A percentile compares a stretch with the other conserved stretches of the same genome.
phyloP scores from a whole-genome alignment of 441 rosid genomes.

The Croton setiger region DNA sequence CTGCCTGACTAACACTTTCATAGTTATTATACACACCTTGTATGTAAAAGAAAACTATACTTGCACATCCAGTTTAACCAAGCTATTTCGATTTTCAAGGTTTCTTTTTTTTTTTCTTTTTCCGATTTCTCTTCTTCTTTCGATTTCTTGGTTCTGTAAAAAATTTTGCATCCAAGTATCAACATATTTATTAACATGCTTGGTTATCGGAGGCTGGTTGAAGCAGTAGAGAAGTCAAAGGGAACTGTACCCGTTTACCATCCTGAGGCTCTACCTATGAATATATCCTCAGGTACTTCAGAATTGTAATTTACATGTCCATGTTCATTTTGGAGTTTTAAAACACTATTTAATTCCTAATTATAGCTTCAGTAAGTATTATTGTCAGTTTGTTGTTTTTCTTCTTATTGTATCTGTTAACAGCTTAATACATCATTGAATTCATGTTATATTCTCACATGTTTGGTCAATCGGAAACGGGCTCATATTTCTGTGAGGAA shows the following conservation, averaged over 20 bases:
- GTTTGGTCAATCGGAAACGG: constrained; percentile 88
- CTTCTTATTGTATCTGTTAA: constrained; percentile 24
- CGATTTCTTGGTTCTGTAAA: too few relatives aligned
- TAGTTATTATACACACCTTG: too few relatives aligned
- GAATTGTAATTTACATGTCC: constrained; percentile 21
- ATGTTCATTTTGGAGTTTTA: neutral
- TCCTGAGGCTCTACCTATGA: constrained; percentile 70
- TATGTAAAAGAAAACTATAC: too few relatives aligned
- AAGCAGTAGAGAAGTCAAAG: constrained; percentile 50
- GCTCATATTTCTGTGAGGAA: constrained; percentile 74
- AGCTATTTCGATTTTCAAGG: too few relatives aligned
- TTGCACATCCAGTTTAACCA: too few relatives aligned
- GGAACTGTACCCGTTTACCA: constrained; percentile 74
- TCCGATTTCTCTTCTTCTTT: too few relatives aligned
- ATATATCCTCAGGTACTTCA: constrained; percentile 75
- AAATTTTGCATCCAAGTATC: constrained; percentile 27
- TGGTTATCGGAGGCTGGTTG: constrained; percentile 53
- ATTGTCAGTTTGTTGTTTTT: constrained; percentile 14
- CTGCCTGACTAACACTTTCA: too few relatives aligned
- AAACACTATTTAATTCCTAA: neutral
- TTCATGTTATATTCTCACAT: constrained; percentile 40
- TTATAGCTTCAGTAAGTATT: neutral
- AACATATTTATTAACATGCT: constrained; percentile 29
- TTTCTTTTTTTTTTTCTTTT: too few relatives aligned
- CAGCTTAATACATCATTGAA: constrained; percentile 30